Base-by-base conservation (phyloP, 805 yeast species). In the Candida maris region DNA sequence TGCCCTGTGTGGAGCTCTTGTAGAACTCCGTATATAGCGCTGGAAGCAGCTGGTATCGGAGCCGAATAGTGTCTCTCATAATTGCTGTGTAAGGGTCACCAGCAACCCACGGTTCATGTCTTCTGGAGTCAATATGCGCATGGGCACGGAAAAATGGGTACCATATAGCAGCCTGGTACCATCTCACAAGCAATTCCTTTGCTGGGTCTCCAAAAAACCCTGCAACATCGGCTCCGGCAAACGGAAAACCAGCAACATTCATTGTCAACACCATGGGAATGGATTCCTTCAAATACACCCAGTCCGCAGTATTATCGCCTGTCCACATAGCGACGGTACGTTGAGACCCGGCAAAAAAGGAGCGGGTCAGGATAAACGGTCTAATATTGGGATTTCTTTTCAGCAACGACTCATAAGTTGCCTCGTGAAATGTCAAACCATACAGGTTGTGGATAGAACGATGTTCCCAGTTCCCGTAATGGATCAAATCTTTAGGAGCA, bases 91-190 rank as follows among this genome's bases (percentile, higher is more conserved):
- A 77, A 3, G 91, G 89, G 20, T 81, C 94, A 6, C 85, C 84
- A 2, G 83, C 70, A 30, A 91, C 58, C 81, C 87, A 91, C 1
- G 98, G 98, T 58, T 93, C 98, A 44, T 96, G 75, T 62, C 97
- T 78, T 52, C 82, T 71, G 1, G 96, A 71, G 59, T 93, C 98
- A 35, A 91, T 84, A 64, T 93, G 97, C 0, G 97, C 97, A 63
- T 93, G 99, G 0, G 82, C 97, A 52, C 98, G 71, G 67, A 93
- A 91, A 53, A 93, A 93, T 23, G 98, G 98, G 61, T 91, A 89
- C 82, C 94, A 91, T 19, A 85, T 76, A 40, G 97, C 98, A 3
- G 95, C 72, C 59, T 93, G 98, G 57, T 89, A 91, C 98, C 98
- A 93, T 52, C 99, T 73, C 0, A 85, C 74, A 39, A 86, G 67